Base-by-base conservation (phyloP, 768 basidiomycete genomes). In the Russula sp. region DNA sequence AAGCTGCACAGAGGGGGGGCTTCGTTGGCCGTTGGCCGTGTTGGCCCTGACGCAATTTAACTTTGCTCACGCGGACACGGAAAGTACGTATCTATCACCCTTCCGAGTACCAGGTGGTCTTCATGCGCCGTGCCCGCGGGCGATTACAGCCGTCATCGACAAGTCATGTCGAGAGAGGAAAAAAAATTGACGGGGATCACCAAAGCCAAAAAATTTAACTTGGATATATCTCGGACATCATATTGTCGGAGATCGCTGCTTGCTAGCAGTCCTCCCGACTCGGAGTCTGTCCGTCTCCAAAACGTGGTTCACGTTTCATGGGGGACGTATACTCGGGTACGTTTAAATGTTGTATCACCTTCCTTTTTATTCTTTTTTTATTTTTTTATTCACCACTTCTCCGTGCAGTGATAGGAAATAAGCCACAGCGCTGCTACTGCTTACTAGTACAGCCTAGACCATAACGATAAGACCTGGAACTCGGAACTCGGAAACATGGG, bases 1-100 rank as follows among this genome's bases (percentile, higher is more conserved):
- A 11, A 11, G 50, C 28, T 52, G 50, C 50, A 28, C 22, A 28
- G 58, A 13, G 49, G 46, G 30, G n/a, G 49, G 48, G n/a, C 22
- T 14, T 38, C 16, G 24, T 34, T 49, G 32, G 14, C 46, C 16
- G 24, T 34, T 49, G 32, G 14, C 46, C 42, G 22, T 57, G 34
- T 59, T 50, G 57, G 9, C 57, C 42, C 57, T 42, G 26, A n/a
- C 57, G 30, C 30, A 44, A 50, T 50, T 50, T 26, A 50, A 22
- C 13, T 50, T 28, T 16, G 26, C 16, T 50, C 49, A 26, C 49
- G 49, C 26, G 49, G 49, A 28, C 13, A 14, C 49, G 26, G 13
- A 18, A 18, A 26, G 49, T 50, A 22, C 51, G 42, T 57, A 57
- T 28, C 28, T 30, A 32, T 46, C 20, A 57, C 8, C 26, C 49